Evolutionary conservation across 2,329 filamentous ascomycete species (phyloP).

Genomic region (Monosporascus sp.): DNA sequence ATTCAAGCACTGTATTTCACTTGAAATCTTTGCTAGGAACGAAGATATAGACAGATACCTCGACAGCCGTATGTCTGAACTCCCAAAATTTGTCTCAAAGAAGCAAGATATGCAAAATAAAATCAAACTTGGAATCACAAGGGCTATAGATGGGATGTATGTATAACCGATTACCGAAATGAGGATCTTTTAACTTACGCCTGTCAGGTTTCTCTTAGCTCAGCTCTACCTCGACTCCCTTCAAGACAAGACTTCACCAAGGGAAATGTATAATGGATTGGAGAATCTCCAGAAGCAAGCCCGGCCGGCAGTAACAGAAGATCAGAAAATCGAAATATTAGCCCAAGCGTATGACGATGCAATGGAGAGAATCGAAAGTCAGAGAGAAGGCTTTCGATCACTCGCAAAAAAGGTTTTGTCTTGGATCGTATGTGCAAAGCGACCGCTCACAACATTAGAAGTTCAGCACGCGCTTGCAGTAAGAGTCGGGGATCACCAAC

Average conservation of each 20-base stretch:
- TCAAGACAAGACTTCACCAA: constrained; percentile 14
- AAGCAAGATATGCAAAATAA: constrained; percentile 11
- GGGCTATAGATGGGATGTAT: constrained; percentile 25
- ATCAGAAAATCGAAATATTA: constrained; percentile 22
- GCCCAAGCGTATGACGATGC: constrained; percentile 34
- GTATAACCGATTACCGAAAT: constrained; percentile 4
- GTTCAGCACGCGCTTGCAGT: constrained; percentile 37
- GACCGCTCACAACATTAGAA: constrained; percentile 27
- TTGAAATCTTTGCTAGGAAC: constrained; percentile 27
- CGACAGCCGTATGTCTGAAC: constrained; percentile 11
- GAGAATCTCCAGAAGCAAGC: background rate
- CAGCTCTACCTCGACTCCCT: constrained; percentile 30
- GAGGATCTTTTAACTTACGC: constrained; percentile 5
- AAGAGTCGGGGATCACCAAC: constrained; percentile 12
- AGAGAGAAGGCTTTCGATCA: constrained; percentile 21
- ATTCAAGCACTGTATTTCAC: constrained; percentile 1
- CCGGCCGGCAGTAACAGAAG: background rate
- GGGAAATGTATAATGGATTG: constrained; percentile 25
- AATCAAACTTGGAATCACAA: constrained; percentile 13
- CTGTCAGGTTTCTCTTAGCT: constrained; percentile 32
- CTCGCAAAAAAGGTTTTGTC: constrained; percentile 32
- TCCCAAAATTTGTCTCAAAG: constrained; percentile 9
- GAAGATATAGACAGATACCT: constrained; percentile 26
- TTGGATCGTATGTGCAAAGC: constrained; percentile 34
- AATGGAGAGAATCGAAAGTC: constrained; percentile 35